A percentile compares a stretch with the other conserved stretches of the same genome.
phyloP scores from a whole-genome alignment of 345 rosid species.

The Brassica napus region Da-Ae NC_063442.1:5895001-5895500 shows the following conservation, averaged over 20 bases:
- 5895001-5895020: constrained; percentile 54
- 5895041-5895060: constrained; percentile 80
- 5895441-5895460: constrained; percentile 8
- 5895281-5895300: constrained; percentile 17
- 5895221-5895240: neutral
- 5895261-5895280: constrained; percentile 9
- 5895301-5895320: neutral
- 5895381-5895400: neutral
- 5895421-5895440: constrained; percentile 4
- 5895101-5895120: constrained; percentile 70
- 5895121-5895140: constrained; percentile 84
- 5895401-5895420: constrained; percentile 2
- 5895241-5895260: neutral
- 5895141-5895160: constrained; percentile 49
- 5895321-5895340: neutral
- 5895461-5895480: constrained; percentile 58
- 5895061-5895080: constrained; percentile 78
- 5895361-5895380: neutral
- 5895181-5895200: neutral
- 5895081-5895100: constrained; percentile 88
- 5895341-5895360: neutral
- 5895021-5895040: constrained; percentile 88
- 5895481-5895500: constrained; percentile 73
- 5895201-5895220: constrained; percentile 4
- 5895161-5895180: neutral